Base-by-base conservation (phyloP, 2,329 filamentous ascomycete genomes). In the Paraphaeosphaeria minitans region DNA sequence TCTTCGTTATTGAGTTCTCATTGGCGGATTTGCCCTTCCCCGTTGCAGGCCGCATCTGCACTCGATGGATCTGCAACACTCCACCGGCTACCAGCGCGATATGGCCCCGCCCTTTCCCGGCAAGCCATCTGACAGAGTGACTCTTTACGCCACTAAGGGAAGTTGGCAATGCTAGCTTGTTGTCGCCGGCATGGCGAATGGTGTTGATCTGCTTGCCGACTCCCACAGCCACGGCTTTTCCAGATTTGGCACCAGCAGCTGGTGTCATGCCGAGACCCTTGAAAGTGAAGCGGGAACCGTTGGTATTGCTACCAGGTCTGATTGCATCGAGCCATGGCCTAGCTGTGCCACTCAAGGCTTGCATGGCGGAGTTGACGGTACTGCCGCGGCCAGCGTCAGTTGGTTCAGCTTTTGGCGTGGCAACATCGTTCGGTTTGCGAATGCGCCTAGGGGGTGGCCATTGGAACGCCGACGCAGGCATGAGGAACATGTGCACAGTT, bases 401-500 rank as follows among this genome's bases (percentile, higher is more conserved):
- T 46, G 69, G 63, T 12, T 76, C 74, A 50, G 78, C 77, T 22
- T 71, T 71, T 6, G 66, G 41, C 27, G 68, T 73, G 3, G 62
- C 52, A 27, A 67, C n/a, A 21, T 67, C 59, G 19, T 57, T 62
- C 24, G 69, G 48, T 46, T 73, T 72, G 31, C 74, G 72, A n/a
- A 68, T 59, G 35, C 80, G 78, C 47, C 80, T 80, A 43, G 87
- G 88, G 24, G 93, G 91, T 42, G 93, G 93, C 93, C 93, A 97
- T 65, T 90, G 87, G 67, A 93, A 94, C 4, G 92, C 91, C 62
- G 87, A 90, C 47, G 87, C 83, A 9, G 93, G 92, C 76, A 98
- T 86, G 65, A 97, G 91, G 64, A 97, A 89, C 45, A 98, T 85
- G 77, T 99, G 95, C 12, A 97, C 88, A 9, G 95, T 99, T n/a